These are phyloP conservation scores for Ascoidea asiatica DNA, from an alignment of 805 yeast genomes.

Conservation along the genomic window DNA sequence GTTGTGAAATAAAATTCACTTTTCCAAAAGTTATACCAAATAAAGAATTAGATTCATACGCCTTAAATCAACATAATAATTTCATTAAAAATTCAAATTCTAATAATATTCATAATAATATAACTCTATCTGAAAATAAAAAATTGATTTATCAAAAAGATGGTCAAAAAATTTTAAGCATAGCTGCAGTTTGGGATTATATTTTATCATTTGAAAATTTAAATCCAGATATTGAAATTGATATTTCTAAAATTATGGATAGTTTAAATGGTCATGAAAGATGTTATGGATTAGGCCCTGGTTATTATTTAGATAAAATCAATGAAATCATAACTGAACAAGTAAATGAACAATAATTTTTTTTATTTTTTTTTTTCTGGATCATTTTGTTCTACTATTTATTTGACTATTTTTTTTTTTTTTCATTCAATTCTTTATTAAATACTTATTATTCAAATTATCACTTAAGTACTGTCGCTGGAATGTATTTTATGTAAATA, in stretches of 20 bases:
- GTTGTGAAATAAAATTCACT: conserved; percentile 1
- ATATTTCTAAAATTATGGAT: conserved; percentile 44
- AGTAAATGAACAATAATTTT: neutral
- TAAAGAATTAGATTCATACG: conserved; percentile 15
- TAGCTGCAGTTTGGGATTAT: conserved; percentile 80
- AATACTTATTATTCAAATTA: too few relatives aligned
- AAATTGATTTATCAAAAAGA: conserved; percentile 15
- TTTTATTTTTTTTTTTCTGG: too few relatives aligned
- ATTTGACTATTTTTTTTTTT: too few relatives aligned
- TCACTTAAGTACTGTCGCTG: neutral
- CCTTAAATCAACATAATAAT: too few relatives aligned
- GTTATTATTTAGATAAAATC: conserved; percentile 2
- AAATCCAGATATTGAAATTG: conserved; percentile 35
- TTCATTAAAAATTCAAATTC: conserved; percentile 3
- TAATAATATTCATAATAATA: neutral
- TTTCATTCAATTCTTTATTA: neutral
- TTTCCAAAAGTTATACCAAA: conserved; percentile 13
- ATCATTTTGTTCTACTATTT: neutral
- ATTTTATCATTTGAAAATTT: conserved; percentile 33
- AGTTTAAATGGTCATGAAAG: conserved; percentile 51
- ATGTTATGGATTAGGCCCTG: conserved; percentile 63
- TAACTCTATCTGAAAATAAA: conserved; percentile 4
- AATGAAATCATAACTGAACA: neutral
- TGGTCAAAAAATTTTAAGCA: conserved; percentile 42
- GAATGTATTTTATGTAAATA: neutral